Percentiles rank a stretch among this genome's conserved stretches.
These are phyloP conservation scores for Tuber magnatum DNA, from an alignment of 495 filamentous ascomycete genomes.

Conservation along the genomic window DNA sequence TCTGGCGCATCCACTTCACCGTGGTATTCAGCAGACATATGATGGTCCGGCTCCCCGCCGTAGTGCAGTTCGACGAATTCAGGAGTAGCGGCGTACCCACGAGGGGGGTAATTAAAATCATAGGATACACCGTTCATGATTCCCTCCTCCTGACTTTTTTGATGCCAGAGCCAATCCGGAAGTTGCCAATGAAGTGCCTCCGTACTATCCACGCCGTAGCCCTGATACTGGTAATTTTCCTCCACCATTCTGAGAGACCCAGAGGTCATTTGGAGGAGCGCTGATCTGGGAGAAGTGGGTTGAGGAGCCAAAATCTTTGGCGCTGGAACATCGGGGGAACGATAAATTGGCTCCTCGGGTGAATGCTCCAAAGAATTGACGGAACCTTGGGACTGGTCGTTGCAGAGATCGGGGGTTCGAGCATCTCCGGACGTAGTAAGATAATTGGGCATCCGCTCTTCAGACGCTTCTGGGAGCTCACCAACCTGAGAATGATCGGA, in stretches of 20 bases:
- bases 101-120: background rate
- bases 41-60: background rate
- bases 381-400: background rate
- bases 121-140: background rate
- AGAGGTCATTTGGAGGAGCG: background rate
- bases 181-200: background rate
- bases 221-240: background rate
- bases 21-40: background rate
- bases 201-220: background rate
- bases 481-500: background rate
- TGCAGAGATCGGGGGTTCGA: background rate
- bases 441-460: background rate
- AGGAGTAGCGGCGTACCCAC: background rate
- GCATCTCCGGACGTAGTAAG: background rate
- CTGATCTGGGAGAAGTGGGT: background rate
- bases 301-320: background rate
- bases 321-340: background rate
- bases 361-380: background rate
- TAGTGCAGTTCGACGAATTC: background rate
- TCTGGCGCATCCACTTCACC: background rate
- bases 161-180: background rate
- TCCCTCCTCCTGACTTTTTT: background rate
- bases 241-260: background rate
- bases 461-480: background rate
- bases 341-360: background rate